Evolutionary conservation across 2,329 filamentous ascomycete species (phyloP), one percentile per base, ranked within the genome.

Genomic region (Phaeomoniella chlamydospora): DNA sequence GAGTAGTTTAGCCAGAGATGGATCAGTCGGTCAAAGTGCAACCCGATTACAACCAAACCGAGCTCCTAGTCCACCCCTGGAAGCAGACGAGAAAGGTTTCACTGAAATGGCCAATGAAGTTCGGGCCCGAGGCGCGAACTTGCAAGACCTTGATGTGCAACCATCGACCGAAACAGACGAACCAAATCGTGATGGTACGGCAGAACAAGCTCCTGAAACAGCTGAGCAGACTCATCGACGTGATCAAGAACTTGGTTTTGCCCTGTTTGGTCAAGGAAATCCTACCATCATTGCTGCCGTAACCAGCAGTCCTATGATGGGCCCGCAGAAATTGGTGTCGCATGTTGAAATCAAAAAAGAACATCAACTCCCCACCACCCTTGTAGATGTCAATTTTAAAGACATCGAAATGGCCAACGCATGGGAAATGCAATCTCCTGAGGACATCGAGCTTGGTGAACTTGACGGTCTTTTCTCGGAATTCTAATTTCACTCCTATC

Each of bases 31-130:
- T 10, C 42, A 53, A 19, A 50, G 54, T 30, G 49, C 55, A 15
- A 37, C 44, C 35, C 56, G 64, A 35, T 54, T 59, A 31, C 72
- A 78, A 47, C 75, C 72, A 42, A 69, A 76, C 41, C 76, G 82
- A 40, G 80, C 79, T n/a, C 76, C 80, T 15, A 90, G 84, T 43
- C 87, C 88, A 35, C 85, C 86, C 12, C 68, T 96, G 26, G 88
- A 96, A 61, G 85, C 82, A 49, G 88, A 96, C 48, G 88, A 96
- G 65, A 83, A 81, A 52, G 90, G 96, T 58, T 98, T 98, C 53
- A 94, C 88, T 4, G 84, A 93, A 59, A 96, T 87, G 1, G 90
- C 90, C 12, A 83, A 85, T 46, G 84, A 80, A 34, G 72, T 96
- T 48, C 83, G 74, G 40, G 66, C 70, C 59, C 69, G 66, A 44